Percentiles rank a stretch among this genome's conserved stretches.
phyloP scores from a whole-genome alignment of 169 alveolate species.

The Cryptosporidium bovis region DNA sequence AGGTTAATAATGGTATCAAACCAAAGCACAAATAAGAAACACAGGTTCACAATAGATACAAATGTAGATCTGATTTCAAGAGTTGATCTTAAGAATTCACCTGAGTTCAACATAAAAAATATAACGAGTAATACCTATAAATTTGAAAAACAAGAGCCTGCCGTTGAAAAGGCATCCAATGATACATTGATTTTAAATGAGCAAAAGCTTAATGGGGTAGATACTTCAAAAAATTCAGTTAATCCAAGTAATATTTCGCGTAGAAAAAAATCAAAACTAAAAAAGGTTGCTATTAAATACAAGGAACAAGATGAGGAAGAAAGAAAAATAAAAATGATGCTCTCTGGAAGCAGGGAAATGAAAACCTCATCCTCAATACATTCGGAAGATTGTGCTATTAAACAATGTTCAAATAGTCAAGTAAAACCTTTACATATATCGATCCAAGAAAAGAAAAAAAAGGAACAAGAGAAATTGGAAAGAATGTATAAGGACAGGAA shows the following conservation, averaged over 20 bases:
- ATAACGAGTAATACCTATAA: neutral
- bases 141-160: neutral
- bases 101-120: neutral
- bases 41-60: slow-evolving; percentile 61
- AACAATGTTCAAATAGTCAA: neutral
- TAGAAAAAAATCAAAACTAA: slow-evolving; percentile 81
- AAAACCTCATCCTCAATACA: slow-evolving; percentile 70
- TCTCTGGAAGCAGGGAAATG: slow-evolving; percentile 85
- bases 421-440: slow-evolving; percentile 32
- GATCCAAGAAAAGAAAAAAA: slow-evolving; percentile 52
- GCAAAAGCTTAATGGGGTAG: neutral
- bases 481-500: slow-evolving; percentile 36
- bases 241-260: slow-evolving; percentile 76
- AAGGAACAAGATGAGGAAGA: slow-evolving; percentile 89
- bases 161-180: neutral
- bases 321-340: slow-evolving; percentile 80
- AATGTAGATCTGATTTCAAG: slow-evolving; percentile 20
- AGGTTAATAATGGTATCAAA: slow-evolving; percentile 61
- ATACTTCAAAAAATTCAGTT: slow-evolving; percentile 3
- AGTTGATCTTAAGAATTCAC: slow-evolving; percentile 20
- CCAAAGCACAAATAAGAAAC: slow-evolving; percentile 54
- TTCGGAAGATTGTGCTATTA: slow-evolving; percentile 4
- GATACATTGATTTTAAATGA: neutral
- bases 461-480: slow-evolving; percentile 66
- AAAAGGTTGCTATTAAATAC: slow-evolving; percentile 83